A percentile compares a stretch with the other conserved stretches of the same genome.
phyloP scores from a whole-genome alignment of 768 basidiomycete genomes.

The Naganishia kalamii region DNA sequence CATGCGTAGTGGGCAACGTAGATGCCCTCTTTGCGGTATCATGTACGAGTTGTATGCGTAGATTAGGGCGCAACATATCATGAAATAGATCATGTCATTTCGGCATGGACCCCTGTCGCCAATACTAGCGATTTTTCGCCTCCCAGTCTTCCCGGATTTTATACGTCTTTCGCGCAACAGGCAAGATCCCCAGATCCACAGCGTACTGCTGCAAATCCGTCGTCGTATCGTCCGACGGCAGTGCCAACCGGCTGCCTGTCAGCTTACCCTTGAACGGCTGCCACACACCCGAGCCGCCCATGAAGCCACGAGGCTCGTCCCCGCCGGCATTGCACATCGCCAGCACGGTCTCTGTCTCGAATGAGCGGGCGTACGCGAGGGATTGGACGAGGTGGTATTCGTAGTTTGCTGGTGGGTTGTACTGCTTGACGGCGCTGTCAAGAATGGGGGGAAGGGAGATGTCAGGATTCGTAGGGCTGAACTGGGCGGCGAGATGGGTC shows the following conservation, averaged over 20 bases:
- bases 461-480: background rate
- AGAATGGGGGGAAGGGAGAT: background rate
- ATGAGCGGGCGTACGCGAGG: slow-evolving; percentile 30
- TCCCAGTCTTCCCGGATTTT: slow-evolving; percentile 34
- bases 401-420: slow-evolving; percentile 30
- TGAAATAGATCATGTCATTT: too few species aligned
- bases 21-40: too few species aligned
- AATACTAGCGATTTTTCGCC: too few species aligned
- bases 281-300: slow-evolving; percentile 40
- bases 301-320: slow-evolving; percentile 27
- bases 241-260: background rate
- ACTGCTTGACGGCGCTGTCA: slow-evolving; percentile 25
- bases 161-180: slow-evolving; percentile 33
- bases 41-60: too few species aligned
- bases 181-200: slow-evolving; percentile 33
- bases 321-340: slow-evolving; percentile 41
- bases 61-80: too few species aligned
- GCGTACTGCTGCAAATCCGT: slow-evolving; percentile 27
- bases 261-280: slow-evolving; percentile 34
- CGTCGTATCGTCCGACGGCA: slow-evolving; percentile 9
- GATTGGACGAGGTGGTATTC: slow-evolving; percentile 32
- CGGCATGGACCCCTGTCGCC: too few species aligned
- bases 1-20: too few species aligned
- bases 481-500: background rate
- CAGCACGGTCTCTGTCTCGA: slow-evolving; percentile 39